Base-by-base conservation (phyloP, 129 eudicot species). In the Artemisia tridentata region DNA sequence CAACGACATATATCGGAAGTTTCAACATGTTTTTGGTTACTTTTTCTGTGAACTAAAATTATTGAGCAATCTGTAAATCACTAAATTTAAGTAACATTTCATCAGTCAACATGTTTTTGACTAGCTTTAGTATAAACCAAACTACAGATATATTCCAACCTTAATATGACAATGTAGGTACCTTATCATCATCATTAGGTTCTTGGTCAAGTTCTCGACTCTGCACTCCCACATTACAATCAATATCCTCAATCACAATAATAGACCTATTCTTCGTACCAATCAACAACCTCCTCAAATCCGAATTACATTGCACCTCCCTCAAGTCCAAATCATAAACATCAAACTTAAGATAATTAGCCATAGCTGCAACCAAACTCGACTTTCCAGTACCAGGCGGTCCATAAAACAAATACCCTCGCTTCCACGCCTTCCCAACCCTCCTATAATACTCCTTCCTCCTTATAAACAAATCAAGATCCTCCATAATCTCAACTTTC, bases 321-420 rank as follows among this genome's bases (percentile, higher is more conserved):
- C 61, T 78, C 53, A 88, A 52, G 57, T 82, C 88, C 88, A 88
- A 80, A 63, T 88, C 95, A 74, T 88, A 88, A 3, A 88, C 84
- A 72, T 88, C 95, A 68, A 84, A 88, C 79, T 80, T 88, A 49
- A 88, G 82, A 53, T 80, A 46, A 71, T 83, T 88, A 34, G 95
- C 95, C 90, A 88, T 88, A 60, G 95, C 90, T 13, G 95, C 95
- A 65, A 88, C 86, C 88, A 88, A 79, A 29, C 90, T 88, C 18
- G 95, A 88, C 67, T 88, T 88, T 54, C 95, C 95, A 1, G 90
- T 85, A 17, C 95, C 95, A 19, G 95, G 95, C 14, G 90, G 88
- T 10, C 91, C 95, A 45, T 83, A 78, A 8, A 85, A 76, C 82
- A 88, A 71, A 72, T 88, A 88, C 63, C 95, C 91, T 0, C 95